phyloP scores from a whole-genome alignment of 441 rosid genomes.

The Aquilaria agallochum region DNA sequence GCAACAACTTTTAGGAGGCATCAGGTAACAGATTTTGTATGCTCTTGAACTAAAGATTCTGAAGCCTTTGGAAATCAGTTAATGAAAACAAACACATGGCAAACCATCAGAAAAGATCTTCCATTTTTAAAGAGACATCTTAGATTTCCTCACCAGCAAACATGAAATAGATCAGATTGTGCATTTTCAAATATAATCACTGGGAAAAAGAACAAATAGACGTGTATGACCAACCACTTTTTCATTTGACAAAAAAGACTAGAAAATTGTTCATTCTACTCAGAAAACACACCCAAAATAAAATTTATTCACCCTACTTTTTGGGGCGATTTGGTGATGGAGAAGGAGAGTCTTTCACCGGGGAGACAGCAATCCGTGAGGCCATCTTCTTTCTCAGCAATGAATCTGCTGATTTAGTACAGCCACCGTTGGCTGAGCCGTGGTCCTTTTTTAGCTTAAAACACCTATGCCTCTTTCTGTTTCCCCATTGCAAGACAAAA shows the following conservation, averaged over 20 bases:
- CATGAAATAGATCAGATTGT: no score
- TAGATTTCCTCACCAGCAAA: no score
- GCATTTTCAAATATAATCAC: no score
- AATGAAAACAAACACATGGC: neutral
- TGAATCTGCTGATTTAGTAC: constrained; percentile 34
- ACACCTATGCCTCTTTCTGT: constrained; percentile 78
- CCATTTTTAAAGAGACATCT: no score
- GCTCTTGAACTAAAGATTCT: no score
- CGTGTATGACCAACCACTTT: neutral
- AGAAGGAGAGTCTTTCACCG: constrained; percentile 51
- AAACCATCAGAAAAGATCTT: neutral
- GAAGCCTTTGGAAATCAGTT: neutral
- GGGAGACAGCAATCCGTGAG: constrained; percentile 29
- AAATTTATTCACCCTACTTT: constrained; percentile 37
- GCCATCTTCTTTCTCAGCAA: constrained; percentile 49
- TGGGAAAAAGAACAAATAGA: neutral
- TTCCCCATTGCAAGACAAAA: constrained; percentile 90
- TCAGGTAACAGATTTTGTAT: no score
- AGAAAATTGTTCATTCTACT: no score
- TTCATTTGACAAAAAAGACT: neutral
- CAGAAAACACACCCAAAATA: no score
- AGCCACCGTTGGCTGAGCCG: constrained; percentile 32
- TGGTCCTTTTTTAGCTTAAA: constrained; percentile 65
- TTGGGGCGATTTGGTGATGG: constrained; percentile 38
- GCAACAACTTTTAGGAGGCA: no score